Conservation (phyloP, 2,329 filamentous ascomycete genomes). For the Keithomyces neogunnii region DNA sequence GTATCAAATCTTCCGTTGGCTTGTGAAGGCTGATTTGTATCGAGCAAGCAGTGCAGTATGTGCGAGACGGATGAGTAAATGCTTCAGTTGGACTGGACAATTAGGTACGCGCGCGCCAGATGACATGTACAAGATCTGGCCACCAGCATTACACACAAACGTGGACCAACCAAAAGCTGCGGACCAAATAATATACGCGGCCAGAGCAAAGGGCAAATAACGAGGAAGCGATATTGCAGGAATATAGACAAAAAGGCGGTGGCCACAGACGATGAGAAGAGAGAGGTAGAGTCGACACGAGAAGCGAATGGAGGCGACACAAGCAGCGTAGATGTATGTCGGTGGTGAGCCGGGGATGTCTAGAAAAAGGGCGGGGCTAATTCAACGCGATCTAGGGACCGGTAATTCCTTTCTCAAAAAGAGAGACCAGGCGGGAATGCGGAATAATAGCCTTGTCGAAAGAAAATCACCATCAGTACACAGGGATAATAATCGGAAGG, state of each 20-base stretch:
- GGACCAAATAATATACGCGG: slow-evolving; percentile 7
- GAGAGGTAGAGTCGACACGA: not conserved
- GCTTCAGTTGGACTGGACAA: not conserved
- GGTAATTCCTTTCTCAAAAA: slow-evolving; percentile 1
- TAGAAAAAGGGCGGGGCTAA: slow-evolving; percentile 5
- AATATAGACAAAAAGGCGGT: slow-evolving; percentile 1
- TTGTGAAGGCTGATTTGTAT: not conserved
- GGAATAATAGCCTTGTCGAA: slow-evolving; percentile 8
- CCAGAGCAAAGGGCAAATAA: not conserved
- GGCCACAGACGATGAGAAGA: not conserved
- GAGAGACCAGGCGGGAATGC: slow-evolving; percentile 8
- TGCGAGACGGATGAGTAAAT: not conserved
- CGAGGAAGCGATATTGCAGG: not conserved
- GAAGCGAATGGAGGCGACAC: not conserved
- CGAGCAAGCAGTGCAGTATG: not conserved
- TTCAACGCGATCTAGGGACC: slow-evolving; percentile 6
- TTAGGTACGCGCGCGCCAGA: slow-evolving; percentile 2
- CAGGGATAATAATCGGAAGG: slow-evolving; percentile 22
- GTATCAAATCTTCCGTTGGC: not conserved
- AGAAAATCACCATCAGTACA: slow-evolving; percentile 14
- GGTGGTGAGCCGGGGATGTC: not conserved
- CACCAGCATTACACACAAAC: not conserved
- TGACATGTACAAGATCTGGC: not conserved
- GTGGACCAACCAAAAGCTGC: slow-evolving; percentile 1
- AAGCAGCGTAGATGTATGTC: slow-evolving; percentile 6